A percentile compares a stretch with the other conserved stretches of the same genome.
These are phyloP conservation scores for Arabidopsis hybrid DNA, from an alignment of 441 rosid genomes.

Conservation along the genomic window DNA sequence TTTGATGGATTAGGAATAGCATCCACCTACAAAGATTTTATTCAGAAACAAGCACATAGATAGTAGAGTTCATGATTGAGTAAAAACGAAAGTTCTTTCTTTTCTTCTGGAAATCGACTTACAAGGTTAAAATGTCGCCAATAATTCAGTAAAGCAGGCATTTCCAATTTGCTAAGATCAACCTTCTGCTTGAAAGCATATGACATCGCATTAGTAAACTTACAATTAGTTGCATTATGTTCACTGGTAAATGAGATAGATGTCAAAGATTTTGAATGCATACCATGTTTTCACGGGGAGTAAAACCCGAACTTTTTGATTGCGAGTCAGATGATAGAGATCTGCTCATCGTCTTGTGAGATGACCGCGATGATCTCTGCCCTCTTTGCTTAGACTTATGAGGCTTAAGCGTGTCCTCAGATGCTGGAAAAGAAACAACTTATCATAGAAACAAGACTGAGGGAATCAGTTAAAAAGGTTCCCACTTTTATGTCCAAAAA, in stretches of 20 bases:
- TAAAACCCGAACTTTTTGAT: slow-evolving; percentile 77
- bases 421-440: slow-evolving; percentile 67
- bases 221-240: not conserved
- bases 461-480: slow-evolving; percentile 12
- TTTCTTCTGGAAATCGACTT: slow-evolving; percentile 40
- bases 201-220: not conserved
- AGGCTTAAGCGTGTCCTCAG: slow-evolving; percentile 92
- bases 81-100: not conserved
- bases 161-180: slow-evolving; percentile 95
- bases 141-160: slow-evolving; percentile 88
- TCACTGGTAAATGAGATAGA: not conserved
- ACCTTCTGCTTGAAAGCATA: slow-evolving; percentile 57
- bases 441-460: slow-evolving; percentile 46
- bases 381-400: slow-evolving; percentile 75
- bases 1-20: slow-evolving; percentile 87
- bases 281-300: slow-evolving; percentile 78
- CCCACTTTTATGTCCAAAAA: not conserved
- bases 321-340: slow-evolving; percentile 87
- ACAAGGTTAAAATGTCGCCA: slow-evolving; percentile 96
- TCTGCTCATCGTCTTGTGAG: slow-evolving; percentile 79
- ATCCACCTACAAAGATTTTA: slow-evolving; percentile 62
- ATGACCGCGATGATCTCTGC: slow-evolving; percentile 82
- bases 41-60: slow-evolving; percentile 17
- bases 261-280: not conserved
- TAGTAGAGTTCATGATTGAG: not conserved